Conservation (phyloP, 2,329 filamentous ascomycete genomes). For the Cladorrhinum sp. region DNA sequence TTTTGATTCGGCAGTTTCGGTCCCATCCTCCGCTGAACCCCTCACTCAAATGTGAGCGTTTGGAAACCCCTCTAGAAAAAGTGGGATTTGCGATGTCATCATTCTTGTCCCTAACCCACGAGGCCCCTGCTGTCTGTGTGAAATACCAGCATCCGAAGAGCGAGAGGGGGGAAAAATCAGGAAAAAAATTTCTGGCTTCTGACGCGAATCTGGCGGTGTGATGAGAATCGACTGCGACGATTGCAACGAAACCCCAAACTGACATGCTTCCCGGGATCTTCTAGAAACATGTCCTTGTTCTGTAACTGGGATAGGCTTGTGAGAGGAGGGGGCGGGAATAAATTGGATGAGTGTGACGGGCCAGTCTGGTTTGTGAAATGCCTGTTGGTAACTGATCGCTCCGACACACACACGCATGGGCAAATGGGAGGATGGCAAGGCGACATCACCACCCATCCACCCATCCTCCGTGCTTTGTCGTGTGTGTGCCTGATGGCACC, state of each 20-base stretch:
- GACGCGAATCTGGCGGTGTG: slow-evolving; percentile 14
- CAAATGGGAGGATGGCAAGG: neutral
- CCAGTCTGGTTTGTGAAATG: neutral
- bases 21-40: neutral
- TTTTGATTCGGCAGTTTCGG: neutral
- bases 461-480: neutral
- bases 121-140: neutral
- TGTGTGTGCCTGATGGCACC: neutral
- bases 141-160: neutral
- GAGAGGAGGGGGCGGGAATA: slow-evolving; percentile 1
- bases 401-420: neutral
- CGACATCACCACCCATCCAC: neutral
- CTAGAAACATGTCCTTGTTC: slow-evolving; percentile 17
- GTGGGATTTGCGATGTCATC: neutral
- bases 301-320: slow-evolving; percentile 10
- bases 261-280: slow-evolving; percentile 10
- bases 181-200: neutral
- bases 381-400: neutral
- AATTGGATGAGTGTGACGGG: neutral
- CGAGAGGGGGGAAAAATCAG: neutral
- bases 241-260: neutral
- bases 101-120: neutral
- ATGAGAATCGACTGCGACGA: neutral
- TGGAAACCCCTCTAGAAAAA: neutral
- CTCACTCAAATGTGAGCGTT: neutral